Conservation (phyloP, 2,329 filamentous ascomycete species). For the Fusarium drepaniforme region DNA sequence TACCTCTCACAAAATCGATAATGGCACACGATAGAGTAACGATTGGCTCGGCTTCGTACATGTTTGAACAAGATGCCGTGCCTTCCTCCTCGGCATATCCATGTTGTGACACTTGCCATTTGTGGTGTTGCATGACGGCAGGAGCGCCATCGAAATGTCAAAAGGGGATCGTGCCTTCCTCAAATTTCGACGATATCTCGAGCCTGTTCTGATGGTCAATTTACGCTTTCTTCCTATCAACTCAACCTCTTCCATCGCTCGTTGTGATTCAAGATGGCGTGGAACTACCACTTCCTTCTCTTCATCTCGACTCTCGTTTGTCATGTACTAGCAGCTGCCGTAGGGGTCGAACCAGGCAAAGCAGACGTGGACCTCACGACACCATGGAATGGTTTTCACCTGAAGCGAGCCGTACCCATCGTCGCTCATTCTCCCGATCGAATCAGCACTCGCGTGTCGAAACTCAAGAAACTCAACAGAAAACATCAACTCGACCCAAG, state of each 20-base stretch:
- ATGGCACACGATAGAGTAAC: not conserved
- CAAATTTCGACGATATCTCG: not conserved
- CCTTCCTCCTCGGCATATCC: constrained; percentile 6
- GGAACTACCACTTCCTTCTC: not conserved
- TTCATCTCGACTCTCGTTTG: constrained; percentile 7
- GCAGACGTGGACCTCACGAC: constrained; percentile 49
- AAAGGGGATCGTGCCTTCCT: not conserved
- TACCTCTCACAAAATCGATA: not conserved
- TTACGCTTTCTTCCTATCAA: not conserved
- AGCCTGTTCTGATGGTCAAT: not conserved
- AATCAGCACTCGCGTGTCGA: constrained; percentile 47
- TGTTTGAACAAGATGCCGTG: not conserved
- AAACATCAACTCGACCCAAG: constrained; percentile 30
- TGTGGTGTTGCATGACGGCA: not conserved
- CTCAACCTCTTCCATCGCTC: not conserved
- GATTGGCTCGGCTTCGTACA: not conserved
- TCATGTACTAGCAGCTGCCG: constrained; percentile 2
- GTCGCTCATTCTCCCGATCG: constrained; percentile 44
- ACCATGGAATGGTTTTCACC: constrained; percentile 53
- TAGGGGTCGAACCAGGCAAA: not conserved
- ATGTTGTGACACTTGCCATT: constrained; percentile 15
- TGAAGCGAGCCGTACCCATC: constrained; percentile 50
- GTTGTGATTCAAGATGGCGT: not conserved
- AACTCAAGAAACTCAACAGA: constrained; percentile 47
- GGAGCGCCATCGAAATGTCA: not conserved